Base-by-base conservation (phyloP, 2,329 filamentous ascomycete species). In the Amylocarpus encephaloides region DNA sequence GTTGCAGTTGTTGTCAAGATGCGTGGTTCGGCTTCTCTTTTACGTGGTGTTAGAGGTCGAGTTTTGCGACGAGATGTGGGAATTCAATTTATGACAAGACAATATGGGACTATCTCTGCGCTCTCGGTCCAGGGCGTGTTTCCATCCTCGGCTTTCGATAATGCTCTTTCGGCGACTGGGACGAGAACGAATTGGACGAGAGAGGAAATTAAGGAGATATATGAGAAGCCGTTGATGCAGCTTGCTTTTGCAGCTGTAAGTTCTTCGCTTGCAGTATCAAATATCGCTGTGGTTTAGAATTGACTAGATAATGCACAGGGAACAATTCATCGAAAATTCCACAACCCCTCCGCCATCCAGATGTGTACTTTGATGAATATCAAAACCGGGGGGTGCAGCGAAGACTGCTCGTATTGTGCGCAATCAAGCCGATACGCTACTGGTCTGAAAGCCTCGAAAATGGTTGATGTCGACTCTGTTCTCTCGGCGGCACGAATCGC, bases 321-420 rank as follows among this genome's bases (percentile, higher is more conserved):
- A 58, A 79, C 77, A 33, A 73, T 95, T 50, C 90, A 95, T 70
- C 83, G 88, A 41, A 84, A 85, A 61, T 94, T 94, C 73, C 90
- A 95, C 71, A 79, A 87, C 64, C 87, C 90, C 6, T 76, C 83
- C 42, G 83, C 88, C 26, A 88, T 95, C 56, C 90, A 95, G 70
- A 85, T 95, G 70, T 95, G 90, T 73, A 95, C 90, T 0, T 76
- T 95, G 51, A 94, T 95, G 87, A 95, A 94, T 75, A 95, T 95
- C 74, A 95, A 95, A 68, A 94, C 88, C 7, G 90, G 90, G 48
- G 90, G 90, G 43, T 95, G 90, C 71, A 89, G 82, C 60, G 90
- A 95, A 68, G 90, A 95, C 70, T 95, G 90, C 72, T 88, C 85
- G 19, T 95, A 95, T 32, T 95, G 89, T 68, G 87, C 89, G 2